These are phyloP conservation scores for Colletotrichum aenigma DNA, from an alignment of 2,329 filamentous ascomycete genomes.

Conservation along the genomic window DNA sequence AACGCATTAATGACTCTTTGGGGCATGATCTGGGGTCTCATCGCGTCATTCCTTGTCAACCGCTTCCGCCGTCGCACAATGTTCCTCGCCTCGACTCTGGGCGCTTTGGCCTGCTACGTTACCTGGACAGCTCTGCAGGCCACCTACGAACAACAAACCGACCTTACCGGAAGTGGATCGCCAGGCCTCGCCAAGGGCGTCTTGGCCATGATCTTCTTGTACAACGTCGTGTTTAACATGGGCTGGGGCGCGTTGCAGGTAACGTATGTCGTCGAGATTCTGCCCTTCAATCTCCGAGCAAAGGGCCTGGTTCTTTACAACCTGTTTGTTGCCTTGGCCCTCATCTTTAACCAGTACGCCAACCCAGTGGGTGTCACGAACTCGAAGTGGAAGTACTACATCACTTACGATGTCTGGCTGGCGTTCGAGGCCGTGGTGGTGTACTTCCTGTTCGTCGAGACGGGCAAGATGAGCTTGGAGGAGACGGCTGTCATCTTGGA, in stretches of 20 bases:
- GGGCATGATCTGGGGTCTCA: slow-evolving; percentile 13
- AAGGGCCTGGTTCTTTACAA: slow-evolving; percentile 32
- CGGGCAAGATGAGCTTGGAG: slow-evolving; percentile 17
- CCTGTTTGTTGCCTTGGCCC: slow-evolving; percentile 23
- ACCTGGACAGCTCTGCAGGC: slow-evolving; percentile 21
- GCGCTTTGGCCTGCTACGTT: slow-evolving; percentile 22
- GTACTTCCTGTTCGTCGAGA: slow-evolving; percentile 23
- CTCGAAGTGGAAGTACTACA: slow-evolving; percentile 40
- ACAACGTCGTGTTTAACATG: slow-evolving; percentile 35
- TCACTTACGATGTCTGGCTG: slow-evolving; percentile 31
- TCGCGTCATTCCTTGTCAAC: slow-evolving; percentile 35
- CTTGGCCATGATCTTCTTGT: slow-evolving; percentile 37
- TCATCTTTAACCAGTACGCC: slow-evolving; percentile 16
- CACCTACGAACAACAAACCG: slow-evolving; percentile 23
- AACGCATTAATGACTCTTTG: slow-evolving; percentile 28
- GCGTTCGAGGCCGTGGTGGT: slow-evolving; percentile 10
- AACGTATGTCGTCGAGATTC: slow-evolving; percentile 49
- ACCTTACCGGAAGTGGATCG: slow-evolving; percentile 7
- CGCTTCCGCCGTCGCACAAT: slow-evolving; percentile 17
- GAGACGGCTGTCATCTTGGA: slow-evolving; percentile 19
- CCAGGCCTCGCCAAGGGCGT: slow-evolving; percentile 24
- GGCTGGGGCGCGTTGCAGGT: slow-evolving; percentile 45
- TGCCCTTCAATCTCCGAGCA: slow-evolving; percentile 38
- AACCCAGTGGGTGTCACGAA: slow-evolving; percentile 11
- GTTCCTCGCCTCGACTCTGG: slow-evolving; percentile 36